Evolutionary conservation across 2,329 filamentous ascomycete species (phyloP).

Genomic region (Phoma sp.): DNA sequence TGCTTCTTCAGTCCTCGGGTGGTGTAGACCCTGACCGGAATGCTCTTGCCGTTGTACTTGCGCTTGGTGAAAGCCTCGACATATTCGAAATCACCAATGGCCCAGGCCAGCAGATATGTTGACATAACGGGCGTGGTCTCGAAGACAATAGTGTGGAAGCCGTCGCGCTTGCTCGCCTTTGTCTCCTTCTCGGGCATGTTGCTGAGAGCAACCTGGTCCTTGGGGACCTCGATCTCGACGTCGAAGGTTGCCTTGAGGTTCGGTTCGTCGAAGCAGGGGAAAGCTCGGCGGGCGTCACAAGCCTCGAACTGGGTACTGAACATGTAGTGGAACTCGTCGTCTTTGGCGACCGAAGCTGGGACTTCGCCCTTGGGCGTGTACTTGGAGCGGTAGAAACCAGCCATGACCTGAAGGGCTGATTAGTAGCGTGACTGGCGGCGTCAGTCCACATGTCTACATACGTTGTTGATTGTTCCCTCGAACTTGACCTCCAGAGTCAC

Average conservation of each 20-base stretch:
- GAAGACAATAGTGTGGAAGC: slow-evolving; percentile 83
- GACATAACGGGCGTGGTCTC: slow-evolving; percentile 94
- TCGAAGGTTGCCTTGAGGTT: slow-evolving; percentile 97
- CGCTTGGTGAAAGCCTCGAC: slow-evolving; percentile 90
- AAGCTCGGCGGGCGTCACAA: slow-evolving; percentile 91
- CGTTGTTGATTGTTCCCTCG: slow-evolving; percentile 82
- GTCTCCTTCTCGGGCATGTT: slow-evolving; percentile 91
- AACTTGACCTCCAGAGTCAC: slow-evolving; percentile 75
- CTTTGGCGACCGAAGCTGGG: slow-evolving; percentile 78
- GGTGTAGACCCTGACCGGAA: slow-evolving; percentile 95
- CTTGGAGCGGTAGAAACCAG: slow-evolving; percentile 91
- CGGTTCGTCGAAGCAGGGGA: slow-evolving; percentile 98
- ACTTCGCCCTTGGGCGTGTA: slow-evolving; percentile 83
- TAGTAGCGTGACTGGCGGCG: not conserved
- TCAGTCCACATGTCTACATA: slow-evolving; percentile 38
- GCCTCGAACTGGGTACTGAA: slow-evolving; percentile 98
- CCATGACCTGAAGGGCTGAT: slow-evolving; percentile 64
- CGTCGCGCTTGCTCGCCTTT: slow-evolving; percentile 74
- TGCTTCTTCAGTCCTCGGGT: slow-evolving; percentile 94
- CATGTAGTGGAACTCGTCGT: slow-evolving; percentile 69
- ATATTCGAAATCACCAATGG: slow-evolving; percentile 95
- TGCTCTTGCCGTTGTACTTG: slow-evolving; percentile 86
- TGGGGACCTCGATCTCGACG: slow-evolving; percentile 88
- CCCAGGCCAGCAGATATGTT: slow-evolving; percentile 94
- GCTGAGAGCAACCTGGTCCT: slow-evolving; percentile 85